Evolutionary conservation across 805 yeast species (phyloP).

Genomic region (Candida adriatica): DNA sequence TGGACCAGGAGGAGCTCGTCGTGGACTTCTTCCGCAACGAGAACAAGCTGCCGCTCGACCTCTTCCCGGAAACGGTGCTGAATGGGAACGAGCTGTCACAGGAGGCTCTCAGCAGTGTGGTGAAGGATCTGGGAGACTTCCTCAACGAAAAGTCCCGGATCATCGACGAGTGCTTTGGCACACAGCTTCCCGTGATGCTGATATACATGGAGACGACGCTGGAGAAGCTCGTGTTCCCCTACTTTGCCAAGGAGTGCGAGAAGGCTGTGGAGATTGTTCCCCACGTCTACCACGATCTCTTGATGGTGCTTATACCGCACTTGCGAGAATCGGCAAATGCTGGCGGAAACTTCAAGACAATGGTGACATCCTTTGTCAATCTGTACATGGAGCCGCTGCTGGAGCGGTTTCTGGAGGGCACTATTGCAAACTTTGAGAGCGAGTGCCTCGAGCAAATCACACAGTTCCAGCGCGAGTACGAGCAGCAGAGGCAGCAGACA

Average conservation of each 20-base stretch:
- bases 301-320: constrained; percentile 27
- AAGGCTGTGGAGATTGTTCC: constrained; percentile 27
- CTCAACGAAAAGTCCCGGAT: constrained; percentile 30
- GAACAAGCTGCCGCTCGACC: constrained; percentile 26
- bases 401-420: constrained; percentile 26
- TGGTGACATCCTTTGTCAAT: constrained; percentile 28
- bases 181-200: constrained; percentile 32
- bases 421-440: constrained; percentile 25
- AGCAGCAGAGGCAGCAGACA: constrained; percentile 29
- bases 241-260: constrained; percentile 20
- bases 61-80: constrained; percentile 23
- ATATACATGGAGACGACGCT: constrained; percentile 32
- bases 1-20: constrained; percentile 31
- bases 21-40: constrained; percentile 35
- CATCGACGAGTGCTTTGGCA: constrained; percentile 32
- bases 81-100: constrained; percentile 20
- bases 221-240: constrained; percentile 28
- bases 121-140: constrained; percentile 23
- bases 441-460: constrained; percentile 21
- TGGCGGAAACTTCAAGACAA: constrained; percentile 26
- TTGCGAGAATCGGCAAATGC: constrained; percentile 32
- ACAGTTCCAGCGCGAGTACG: constrained; percentile 21
- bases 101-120: constrained; percentile 19
- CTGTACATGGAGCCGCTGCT: constrained; percentile 31
- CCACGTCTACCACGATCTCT: constrained; percentile 23